These are phyloP conservation scores for Crithidia sp. DNA, from an alignment of 208 protist species.

Conservation along the genomic window DNA sequence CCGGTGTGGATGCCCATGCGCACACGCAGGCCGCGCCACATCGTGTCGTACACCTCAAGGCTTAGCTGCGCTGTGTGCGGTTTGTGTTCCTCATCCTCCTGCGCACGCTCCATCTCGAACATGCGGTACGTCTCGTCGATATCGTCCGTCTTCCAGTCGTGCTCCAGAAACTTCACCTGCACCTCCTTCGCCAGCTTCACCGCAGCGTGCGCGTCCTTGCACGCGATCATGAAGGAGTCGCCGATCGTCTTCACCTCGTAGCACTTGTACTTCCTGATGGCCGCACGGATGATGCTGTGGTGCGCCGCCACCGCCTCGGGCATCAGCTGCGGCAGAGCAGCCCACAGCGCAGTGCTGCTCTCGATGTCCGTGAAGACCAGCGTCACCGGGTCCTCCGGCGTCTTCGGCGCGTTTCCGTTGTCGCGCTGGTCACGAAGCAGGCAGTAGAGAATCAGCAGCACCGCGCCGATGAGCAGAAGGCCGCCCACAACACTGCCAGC, in stretches of 20 bases:
- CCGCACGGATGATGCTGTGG: constrained; percentile 64
- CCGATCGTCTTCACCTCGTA: constrained; percentile 89
- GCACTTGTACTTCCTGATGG: constrained; percentile 63
- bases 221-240: constrained; percentile 32
- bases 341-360: constrained; percentile 77
- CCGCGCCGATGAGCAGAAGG: not conserved
- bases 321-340: constrained; percentile 52
- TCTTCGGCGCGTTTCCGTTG: constrained; percentile 51
- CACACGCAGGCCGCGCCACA: too few relatives aligned
- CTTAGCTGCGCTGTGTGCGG: too few relatives aligned
- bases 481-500: constrained; percentile 3
- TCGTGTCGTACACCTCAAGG: too few relatives aligned
- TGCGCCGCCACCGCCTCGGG: constrained; percentile 58
- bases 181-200: too few relatives aligned
- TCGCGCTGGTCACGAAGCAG: constrained; percentile 31
- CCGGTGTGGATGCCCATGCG: too few relatives aligned
- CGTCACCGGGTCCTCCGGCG: constrained; percentile 36
- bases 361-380: constrained; percentile 80
- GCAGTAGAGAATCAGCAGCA: constrained; percentile 13
- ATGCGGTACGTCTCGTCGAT: too few relatives aligned
- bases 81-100: too few relatives aligned
- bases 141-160: too few relatives aligned
- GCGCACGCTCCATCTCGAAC: too few relatives aligned
- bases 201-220: too few relatives aligned
- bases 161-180: too few relatives aligned